These are phyloP conservation scores for Triangularia verruculosa DNA, from an alignment of 2,329 filamentous ascomycete species.

Conservation along the genomic window DNA sequence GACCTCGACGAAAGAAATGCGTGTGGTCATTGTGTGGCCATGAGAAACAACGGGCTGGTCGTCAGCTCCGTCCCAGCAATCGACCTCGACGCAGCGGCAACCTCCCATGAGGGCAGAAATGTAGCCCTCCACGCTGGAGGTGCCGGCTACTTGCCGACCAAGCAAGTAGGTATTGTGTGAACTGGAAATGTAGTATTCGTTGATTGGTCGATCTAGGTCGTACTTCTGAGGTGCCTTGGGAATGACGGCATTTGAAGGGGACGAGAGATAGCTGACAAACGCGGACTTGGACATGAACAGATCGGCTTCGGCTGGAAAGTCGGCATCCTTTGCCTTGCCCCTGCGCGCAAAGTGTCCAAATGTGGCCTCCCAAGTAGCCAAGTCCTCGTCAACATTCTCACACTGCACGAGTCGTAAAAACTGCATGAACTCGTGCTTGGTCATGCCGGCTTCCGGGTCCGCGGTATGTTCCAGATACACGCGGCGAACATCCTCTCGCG, in stretches of 20 bases:
- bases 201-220: slow-evolving; percentile 76
- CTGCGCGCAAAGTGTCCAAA: slow-evolving; percentile 69
- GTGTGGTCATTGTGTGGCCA: slow-evolving; percentile 82
- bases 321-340: slow-evolving; percentile 47
- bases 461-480: slow-evolving; percentile 65
- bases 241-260: slow-evolving; percentile 68
- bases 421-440: slow-evolving; percentile 66
- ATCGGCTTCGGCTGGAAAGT: slow-evolving; percentile 29
- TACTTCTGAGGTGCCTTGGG: slow-evolving; percentile 56
- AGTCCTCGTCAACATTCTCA: slow-evolving; percentile 69
- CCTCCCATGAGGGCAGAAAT: slow-evolving; percentile 83
- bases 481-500: slow-evolving; percentile 73
- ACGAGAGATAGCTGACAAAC: slow-evolving; percentile 75
- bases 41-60: slow-evolving; percentile 88
- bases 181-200: slow-evolving; percentile 97
- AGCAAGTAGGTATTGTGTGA: slow-evolving; percentile 98
- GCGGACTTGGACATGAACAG: slow-evolving; percentile 72
- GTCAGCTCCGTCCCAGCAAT: slow-evolving; percentile 94
- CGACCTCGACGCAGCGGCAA: slow-evolving; percentile 93
- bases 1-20: slow-evolving; percentile 86
- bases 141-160: slow-evolving; percentile 83
- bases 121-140: slow-evolving; percentile 93
- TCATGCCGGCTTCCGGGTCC: slow-evolving; percentile 63
- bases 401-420: slow-evolving; percentile 75
- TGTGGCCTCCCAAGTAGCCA: slow-evolving; percentile 63